phyloP scores from a whole-genome alignment of 768 basidiomycete species.

The Boletus subparvulus region DNA sequence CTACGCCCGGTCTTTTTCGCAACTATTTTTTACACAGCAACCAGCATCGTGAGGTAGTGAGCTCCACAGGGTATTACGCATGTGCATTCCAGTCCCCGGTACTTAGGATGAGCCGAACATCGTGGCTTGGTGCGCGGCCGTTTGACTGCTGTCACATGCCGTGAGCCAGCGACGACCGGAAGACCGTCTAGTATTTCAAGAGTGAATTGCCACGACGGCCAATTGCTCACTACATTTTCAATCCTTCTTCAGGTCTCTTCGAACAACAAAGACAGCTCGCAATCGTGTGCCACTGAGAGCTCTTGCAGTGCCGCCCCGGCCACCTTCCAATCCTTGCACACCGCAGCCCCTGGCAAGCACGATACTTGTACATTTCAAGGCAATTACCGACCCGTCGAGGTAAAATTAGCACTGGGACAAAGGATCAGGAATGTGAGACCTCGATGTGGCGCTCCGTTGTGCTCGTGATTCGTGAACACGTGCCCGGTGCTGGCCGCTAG shows the following conservation, averaged over 20 bases:
- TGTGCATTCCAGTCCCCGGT: no score
- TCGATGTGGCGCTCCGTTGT: slow-evolving; percentile 99
- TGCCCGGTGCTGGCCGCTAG: slow-evolving; percentile 72
- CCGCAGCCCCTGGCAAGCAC: slow-evolving; percentile 70
- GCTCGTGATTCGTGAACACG: slow-evolving; percentile 60
- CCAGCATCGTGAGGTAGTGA: no score
- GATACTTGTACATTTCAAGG: slow-evolving; percentile 77
- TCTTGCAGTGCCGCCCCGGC: slow-evolving; percentile 45
- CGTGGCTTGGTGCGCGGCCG: no score
- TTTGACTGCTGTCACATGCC: no score
- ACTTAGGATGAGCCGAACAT: no score
- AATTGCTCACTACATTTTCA: slow-evolving; percentile 28
- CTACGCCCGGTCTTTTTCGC: not conserved
- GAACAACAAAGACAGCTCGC: slow-evolving; percentile 73
- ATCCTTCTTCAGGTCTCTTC: slow-evolving; percentile 83
- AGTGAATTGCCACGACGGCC: not conserved
- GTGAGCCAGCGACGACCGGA: no score
- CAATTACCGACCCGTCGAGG: slow-evolving; percentile 75
- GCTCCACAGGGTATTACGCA: no score
- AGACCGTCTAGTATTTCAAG: not conserved
- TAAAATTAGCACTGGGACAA: slow-evolving; percentile 2
- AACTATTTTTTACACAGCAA: not conserved
- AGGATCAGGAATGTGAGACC: slow-evolving; percentile 42
- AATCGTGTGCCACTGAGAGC: slow-evolving; percentile 56
- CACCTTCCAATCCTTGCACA: slow-evolving; percentile 58